These are phyloP conservation scores for Neurospora africana DNA, from an alignment of 495 filamentous ascomycete species.

Conservation along the genomic window DNA sequence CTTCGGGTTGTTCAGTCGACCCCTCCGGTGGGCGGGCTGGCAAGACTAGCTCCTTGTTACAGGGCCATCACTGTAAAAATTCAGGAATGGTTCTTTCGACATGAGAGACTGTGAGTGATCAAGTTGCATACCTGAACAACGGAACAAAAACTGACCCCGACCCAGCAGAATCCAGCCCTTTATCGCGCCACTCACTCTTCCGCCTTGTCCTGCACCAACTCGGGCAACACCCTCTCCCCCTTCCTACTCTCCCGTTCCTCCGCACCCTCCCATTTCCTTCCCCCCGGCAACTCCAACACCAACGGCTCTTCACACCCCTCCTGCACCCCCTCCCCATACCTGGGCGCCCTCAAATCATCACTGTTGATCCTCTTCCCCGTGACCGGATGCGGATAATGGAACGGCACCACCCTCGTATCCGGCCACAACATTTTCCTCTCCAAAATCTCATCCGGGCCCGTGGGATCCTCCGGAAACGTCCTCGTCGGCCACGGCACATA, in stretches of 20 bases:
- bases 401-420: conserved; percentile 43
- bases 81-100: not conserved
- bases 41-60: not conserved
- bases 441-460: conserved; percentile 43
- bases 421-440: conserved; percentile 46
- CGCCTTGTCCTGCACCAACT: conserved; percentile 26
- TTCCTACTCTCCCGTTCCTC: conserved; percentile 14
- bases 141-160: not conserved
- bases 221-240: conserved; percentile 29
- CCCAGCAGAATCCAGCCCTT: not conserved
- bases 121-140: not conserved
- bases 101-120: not conserved
- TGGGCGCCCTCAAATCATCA: conserved; percentile 40
- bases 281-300: conserved; percentile 31
- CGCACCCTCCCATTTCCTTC: conserved; percentile 27
- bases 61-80: not conserved
- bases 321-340: conserved; percentile 28
- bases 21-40: too few relatives aligned
- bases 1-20: not conserved
- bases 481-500: conserved; percentile 38
- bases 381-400: conserved; percentile 46
- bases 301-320: conserved; percentile 25
- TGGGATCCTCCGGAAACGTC: conserved; percentile 36
- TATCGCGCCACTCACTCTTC: not conserved
- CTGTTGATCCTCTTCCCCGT: conserved; percentile 32